phyloP scores from a whole-genome alignment of 257 asterid species.

The Primulina huaijiensis region DNA sequence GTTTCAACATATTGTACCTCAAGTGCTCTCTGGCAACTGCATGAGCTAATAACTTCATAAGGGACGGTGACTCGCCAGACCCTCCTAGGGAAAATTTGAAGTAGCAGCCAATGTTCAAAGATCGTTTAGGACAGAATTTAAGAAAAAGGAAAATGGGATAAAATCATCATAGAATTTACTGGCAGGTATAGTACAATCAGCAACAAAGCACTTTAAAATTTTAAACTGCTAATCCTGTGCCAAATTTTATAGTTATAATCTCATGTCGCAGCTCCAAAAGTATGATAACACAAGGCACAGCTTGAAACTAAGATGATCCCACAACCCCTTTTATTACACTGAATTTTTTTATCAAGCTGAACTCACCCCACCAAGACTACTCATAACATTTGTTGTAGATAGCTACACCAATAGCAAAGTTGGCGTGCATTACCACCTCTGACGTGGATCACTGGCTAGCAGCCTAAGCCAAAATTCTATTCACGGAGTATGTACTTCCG shows the following conservation, averaged over 20 bases:
- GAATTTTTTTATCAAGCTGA: not conserved
- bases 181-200: not conserved
- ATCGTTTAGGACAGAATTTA: not conserved
- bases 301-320: slow-evolving; percentile 1
- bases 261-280: not conserved
- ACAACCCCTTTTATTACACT: not conserved
- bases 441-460: not conserved
- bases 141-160: slow-evolving; percentile 6
- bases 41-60: slow-evolving; percentile 66
- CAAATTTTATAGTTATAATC: not conserved
- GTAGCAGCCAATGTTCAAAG: slow-evolving; percentile 10
- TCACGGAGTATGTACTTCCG: not conserved
- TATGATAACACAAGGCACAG: too few species aligned
- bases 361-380: not conserved
- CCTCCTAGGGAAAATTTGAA: slow-evolving; percentile 64
- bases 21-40: slow-evolving; percentile 49
- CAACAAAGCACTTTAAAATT: slow-evolving; percentile 4
- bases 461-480: not conserved
- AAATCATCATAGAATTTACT: slow-evolving; percentile 4
- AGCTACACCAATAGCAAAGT: slow-evolving; percentile 10
- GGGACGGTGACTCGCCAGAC: slow-evolving; percentile 88
- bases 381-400: not conserved
- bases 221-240: not conserved
- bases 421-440: not conserved
- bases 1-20: slow-evolving; percentile 56